phyloP scores from a whole-genome alignment of 2,329 filamentous ascomycete species.

The Sordariomycetes sp. region DNA sequence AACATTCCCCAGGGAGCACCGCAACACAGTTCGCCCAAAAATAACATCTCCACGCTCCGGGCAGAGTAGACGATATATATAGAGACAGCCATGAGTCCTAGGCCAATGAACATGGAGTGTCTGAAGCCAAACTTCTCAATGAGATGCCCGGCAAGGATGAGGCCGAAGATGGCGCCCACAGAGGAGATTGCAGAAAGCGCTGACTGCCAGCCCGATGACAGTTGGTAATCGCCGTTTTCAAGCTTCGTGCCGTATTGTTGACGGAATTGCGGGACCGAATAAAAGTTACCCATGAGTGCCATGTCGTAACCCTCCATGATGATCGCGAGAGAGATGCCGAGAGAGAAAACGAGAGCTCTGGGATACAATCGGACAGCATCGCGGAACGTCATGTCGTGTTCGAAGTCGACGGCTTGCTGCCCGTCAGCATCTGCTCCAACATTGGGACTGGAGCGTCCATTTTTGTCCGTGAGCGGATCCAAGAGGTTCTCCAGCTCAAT shows the following conservation, averaged over 20 bases:
- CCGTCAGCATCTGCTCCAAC: too few relatives aligned
- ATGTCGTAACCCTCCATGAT: constrained; percentile 89
- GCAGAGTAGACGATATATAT: constrained; percentile 59
- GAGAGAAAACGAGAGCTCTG: constrained; percentile 75
- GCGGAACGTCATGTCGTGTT: constrained; percentile 61
- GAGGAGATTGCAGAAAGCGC: constrained; percentile 52
- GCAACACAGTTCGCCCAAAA: constrained; percentile 53
- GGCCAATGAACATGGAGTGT: constrained; percentile 50
- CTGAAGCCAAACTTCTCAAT: constrained; percentile 58
- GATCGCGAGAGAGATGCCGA: constrained; percentile 85
- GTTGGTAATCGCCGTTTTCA: constrained; percentile 36
- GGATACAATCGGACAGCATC: constrained; percentile 78
- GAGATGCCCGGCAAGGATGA: constrained; percentile 56
- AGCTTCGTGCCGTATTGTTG: constrained; percentile 44
- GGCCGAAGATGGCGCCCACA: constrained; percentile 56
- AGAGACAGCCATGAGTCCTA: constrained; percentile 44
- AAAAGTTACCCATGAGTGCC: constrained; percentile 74
- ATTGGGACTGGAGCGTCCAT: too few relatives aligned
- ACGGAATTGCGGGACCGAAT: constrained; percentile 36
- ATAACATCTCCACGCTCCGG: constrained; percentile 45
- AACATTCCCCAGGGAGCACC: constrained; percentile 54
- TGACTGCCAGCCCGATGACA: constrained; percentile 53
- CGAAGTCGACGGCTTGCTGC: constrained; percentile 53
- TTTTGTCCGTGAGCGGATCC: too few relatives aligned
- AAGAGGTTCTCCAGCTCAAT: too few relatives aligned